phyloP scores from a whole-genome alignment of 768 basidiomycete species.

The Naganishia onofrii region DNA sequence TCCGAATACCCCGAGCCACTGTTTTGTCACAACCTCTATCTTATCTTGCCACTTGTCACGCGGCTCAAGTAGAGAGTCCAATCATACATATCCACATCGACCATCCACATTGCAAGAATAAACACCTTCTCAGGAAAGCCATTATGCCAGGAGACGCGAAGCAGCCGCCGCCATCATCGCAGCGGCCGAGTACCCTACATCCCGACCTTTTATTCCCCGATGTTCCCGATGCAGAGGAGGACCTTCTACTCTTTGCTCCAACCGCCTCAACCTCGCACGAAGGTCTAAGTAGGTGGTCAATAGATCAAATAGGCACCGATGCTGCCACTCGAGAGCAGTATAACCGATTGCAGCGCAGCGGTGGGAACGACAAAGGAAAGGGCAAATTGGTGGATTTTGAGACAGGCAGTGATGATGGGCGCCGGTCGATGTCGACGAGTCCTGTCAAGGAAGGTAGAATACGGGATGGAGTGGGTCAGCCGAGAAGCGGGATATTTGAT shows the following conservation, averaged over 20 bases:
- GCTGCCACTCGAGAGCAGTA: not conserved
- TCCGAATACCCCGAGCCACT: too few species aligned
- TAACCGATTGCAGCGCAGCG: not conserved
- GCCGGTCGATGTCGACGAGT: not conserved
- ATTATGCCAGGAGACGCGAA: too few species aligned
- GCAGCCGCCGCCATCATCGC: not conserved
- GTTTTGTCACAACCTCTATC: too few species aligned
- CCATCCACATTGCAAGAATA: too few species aligned
- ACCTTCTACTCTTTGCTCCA: not conserved
- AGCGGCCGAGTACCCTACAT: not conserved
- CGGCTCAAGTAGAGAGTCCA: too few species aligned
- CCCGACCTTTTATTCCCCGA: conserved; percentile 14
- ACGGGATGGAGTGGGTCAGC: not conserved
- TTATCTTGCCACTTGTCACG: too few species aligned
- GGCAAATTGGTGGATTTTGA: conserved; percentile 19
- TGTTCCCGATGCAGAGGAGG: conserved; percentile 14
- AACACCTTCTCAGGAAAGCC: too few species aligned
- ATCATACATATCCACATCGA: too few species aligned
- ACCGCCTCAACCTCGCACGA: not conserved
- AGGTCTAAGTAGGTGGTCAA: conserved; percentile 1
- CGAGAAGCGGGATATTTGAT: not conserved
- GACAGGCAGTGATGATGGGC: not conserved
- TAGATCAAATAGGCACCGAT: conserved; percentile 6
- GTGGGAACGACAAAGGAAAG: conserved; percentile 4
- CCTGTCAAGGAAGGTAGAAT: not conserved